A percentile compares a stretch with the other conserved stretches of the same genome.
Conservation (phyloP, 2,329 filamentous ascomycete species). For the Stachybotrys chlorohalonatus region DNA sequence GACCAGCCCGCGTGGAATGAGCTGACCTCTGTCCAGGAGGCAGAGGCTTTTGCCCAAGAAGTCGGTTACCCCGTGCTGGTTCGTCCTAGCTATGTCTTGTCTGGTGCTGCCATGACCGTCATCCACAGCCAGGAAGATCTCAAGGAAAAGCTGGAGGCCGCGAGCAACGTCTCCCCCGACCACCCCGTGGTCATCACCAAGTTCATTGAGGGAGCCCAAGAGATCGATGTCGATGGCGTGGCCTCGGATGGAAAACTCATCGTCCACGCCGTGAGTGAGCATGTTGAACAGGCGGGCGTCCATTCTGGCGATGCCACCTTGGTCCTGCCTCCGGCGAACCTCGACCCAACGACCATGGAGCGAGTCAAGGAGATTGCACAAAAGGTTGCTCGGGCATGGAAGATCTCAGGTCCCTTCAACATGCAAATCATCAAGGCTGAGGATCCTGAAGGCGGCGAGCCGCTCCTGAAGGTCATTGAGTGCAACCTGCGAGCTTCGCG, state of each 20-base stretch:
- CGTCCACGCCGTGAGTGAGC: conserved; percentile 87
- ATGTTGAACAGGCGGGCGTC: conserved; percentile 94
- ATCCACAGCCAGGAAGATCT: conserved; percentile 83
- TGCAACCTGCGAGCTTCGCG: conserved; percentile 96
- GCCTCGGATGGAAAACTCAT: conserved; percentile 79
- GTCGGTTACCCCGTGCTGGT: conserved; percentile 94
- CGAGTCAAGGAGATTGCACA: conserved; percentile 91
- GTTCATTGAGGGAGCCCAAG: conserved; percentile 93
- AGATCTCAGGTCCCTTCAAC: conserved; percentile 97
- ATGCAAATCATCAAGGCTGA: conserved; percentile 99
- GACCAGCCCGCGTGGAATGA: conserved; percentile 99
- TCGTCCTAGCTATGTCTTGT: conserved; percentile 90
- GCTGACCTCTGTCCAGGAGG: conserved; percentile 78
- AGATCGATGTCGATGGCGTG: conserved; percentile 95
- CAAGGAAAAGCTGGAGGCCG: conserved; percentile 88
- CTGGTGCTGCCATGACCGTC: conserved; percentile 96
- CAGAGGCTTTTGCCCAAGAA: conserved; percentile 73
- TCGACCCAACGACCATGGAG: conserved; percentile 68
- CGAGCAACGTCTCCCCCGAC: conserved; percentile 84
- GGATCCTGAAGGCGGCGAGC: conserved; percentile 62
- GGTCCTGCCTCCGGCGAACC: conserved; percentile 74
- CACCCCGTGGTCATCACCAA: conserved; percentile 98
- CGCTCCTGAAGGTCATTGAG: conserved; percentile 89
- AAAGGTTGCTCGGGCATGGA: conserved; percentile 96
- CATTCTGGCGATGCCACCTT: conserved; percentile 97